Evolutionary conservation across 768 basidiomycete species (phyloP).

Genomic region (Coprinellus micaceus): DNA sequence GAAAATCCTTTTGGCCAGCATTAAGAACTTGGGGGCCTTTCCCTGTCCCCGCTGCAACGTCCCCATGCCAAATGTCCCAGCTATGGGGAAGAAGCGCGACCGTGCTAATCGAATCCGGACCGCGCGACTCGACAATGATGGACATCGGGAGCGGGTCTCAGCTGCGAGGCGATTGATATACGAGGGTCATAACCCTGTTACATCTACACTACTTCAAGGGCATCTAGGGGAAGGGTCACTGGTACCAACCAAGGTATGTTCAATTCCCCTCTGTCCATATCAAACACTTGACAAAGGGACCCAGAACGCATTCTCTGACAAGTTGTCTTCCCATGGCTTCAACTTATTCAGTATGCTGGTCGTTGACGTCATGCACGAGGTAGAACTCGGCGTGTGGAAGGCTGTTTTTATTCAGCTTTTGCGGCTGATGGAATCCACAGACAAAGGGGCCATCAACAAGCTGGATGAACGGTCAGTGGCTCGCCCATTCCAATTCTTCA

Average conservation of each 20-base stretch:
- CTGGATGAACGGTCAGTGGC: slow-evolving; percentile 26
- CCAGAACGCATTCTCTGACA: slow-evolving; percentile 32
- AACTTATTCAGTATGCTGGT: slow-evolving; percentile 28
- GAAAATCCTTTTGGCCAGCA: slow-evolving; percentile 27
- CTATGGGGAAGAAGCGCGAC: slow-evolving; percentile 8
- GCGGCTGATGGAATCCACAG: slow-evolving; percentile 23
- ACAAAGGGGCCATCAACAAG: slow-evolving; percentile 14
- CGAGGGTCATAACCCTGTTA: background rate
- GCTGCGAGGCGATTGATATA: background rate
- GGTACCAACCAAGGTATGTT: background rate
- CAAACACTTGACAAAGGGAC: no score
- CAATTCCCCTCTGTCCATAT: background rate
- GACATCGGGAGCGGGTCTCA: background rate
- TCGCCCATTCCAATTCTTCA: slow-evolving; percentile 24
- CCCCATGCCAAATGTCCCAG: slow-evolving; percentile 6
- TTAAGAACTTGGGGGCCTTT: slow-evolving; percentile 15
- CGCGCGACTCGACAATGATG: background rate
- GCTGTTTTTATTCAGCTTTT: slow-evolving; percentile 32
- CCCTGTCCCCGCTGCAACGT: slow-evolving; percentile 18
- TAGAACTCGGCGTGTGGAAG: slow-evolving; percentile 39
- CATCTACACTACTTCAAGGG: background rate
- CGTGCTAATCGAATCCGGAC: background rate
- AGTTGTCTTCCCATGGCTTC: slow-evolving; percentile 16
- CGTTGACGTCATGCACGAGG: slow-evolving; percentile 36
- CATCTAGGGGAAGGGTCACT: background rate